Evolutionary conservation across 108 stramenopile species (phyloP).

Genomic region (Nitzschia sp.): DNA sequence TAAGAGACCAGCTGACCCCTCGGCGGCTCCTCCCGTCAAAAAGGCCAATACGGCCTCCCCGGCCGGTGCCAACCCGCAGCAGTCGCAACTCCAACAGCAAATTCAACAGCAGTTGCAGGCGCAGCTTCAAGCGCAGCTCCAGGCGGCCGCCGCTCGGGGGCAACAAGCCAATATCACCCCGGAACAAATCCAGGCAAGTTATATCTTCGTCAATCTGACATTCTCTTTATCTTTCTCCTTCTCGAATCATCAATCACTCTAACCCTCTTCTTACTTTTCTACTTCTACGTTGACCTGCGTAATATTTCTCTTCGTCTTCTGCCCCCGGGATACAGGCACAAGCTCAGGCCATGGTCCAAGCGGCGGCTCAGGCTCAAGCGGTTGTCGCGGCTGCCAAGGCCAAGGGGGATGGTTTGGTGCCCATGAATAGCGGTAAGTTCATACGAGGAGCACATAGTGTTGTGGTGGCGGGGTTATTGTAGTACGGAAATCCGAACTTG

Average conservation of each 20-base stretch:
- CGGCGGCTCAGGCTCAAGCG: constrained; percentile 87
- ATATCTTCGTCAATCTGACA: background rate
- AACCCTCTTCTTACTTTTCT: too few species aligned
- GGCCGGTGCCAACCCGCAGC: constrained; percentile 27
- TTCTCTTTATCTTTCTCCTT: background rate
- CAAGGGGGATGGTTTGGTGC: constrained; percentile 71
- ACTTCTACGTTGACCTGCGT: too few species aligned
- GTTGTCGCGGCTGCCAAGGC: constrained; percentile 87
- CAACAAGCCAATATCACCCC: constrained; percentile 87
- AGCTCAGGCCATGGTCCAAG: constrained; percentile 89
- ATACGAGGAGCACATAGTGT: too few species aligned
- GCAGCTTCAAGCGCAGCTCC: constrained; percentile 77
- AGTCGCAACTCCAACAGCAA: constrained; percentile 73
- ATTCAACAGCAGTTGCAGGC: constrained; percentile 83
- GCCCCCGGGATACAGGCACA: too few species aligned
- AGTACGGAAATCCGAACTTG: too few species aligned
- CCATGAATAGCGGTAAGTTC: constrained; percentile 41
- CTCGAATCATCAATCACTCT: background rate
- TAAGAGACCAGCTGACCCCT: constrained; percentile 13
- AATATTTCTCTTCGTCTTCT: background rate
- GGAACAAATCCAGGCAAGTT: constrained; percentile 74
- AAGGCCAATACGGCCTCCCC: constrained; percentile 44
- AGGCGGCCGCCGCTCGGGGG: constrained; percentile 83
- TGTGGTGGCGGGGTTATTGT: too few species aligned
- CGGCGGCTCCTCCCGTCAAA: constrained; percentile 25